These are phyloP conservation scores for Lithocarpus polystachyus DNA, from an alignment of 306 rosid genomes.

Conservation along the genomic window DNA sequence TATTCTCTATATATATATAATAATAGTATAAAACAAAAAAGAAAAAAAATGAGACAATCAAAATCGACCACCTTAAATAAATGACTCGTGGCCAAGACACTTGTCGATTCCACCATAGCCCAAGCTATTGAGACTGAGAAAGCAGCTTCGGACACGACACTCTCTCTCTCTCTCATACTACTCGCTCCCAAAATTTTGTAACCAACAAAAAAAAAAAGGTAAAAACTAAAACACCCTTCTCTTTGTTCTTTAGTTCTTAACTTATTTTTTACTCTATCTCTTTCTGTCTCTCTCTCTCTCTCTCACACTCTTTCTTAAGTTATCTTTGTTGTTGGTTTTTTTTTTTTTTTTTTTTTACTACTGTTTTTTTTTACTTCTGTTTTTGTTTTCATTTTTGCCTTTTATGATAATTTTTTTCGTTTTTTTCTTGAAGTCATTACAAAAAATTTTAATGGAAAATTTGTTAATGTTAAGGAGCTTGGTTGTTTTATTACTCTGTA, in stretches of 20 bases:
- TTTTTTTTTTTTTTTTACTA: slow-evolving; percentile 4
- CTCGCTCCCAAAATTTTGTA: not conserved
- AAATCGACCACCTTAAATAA: slow-evolving; percentile 37
- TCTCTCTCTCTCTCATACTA: not conserved
- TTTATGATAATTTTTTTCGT: no score
- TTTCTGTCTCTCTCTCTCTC: not conserved
- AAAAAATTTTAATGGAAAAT: not conserved
- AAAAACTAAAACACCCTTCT: slow-evolving; percentile 20
- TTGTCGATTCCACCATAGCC: slow-evolving; percentile 54
- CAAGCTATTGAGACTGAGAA: slow-evolving; percentile 3
- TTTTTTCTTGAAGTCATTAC: not conserved
- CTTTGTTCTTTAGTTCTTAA: not conserved
- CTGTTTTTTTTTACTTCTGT: not conserved
- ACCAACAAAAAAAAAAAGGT: not conserved
- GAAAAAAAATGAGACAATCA: not conserved
- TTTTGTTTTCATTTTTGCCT: not conserved
- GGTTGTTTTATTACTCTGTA: not conserved
- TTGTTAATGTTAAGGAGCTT: not conserved
- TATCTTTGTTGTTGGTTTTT: not conserved
- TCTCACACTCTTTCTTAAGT: not conserved
- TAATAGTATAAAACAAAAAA: not conserved
- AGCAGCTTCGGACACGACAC: slow-evolving; percentile 36
- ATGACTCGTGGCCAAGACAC: slow-evolving; percentile 61
- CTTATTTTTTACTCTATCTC: not conserved
- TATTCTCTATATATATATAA: not conserved